Evolutionary conservation across 441 rosid genomes (phyloP).

Genomic region (Croton setiger): DNA sequence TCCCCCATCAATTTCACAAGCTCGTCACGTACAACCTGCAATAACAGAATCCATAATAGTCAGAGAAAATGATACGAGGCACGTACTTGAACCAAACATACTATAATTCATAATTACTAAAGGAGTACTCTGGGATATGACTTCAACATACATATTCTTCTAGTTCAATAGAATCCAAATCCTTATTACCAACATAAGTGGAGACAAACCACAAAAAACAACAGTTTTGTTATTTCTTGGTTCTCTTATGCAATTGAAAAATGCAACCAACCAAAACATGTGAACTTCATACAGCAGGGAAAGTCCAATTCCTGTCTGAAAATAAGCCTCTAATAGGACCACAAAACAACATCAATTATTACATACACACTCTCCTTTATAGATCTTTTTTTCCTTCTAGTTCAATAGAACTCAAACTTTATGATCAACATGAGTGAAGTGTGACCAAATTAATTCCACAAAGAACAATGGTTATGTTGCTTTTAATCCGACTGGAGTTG

Average conservation of each 20-base stretch:
- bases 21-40: conserved; percentile 85
- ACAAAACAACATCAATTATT: no score
- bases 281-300: no score
- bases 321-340: no score
- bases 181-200: not conserved
- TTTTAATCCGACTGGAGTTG: not conserved
- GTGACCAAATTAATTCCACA: not conserved
- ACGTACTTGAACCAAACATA: conserved; percentile 1
- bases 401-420: not conserved
- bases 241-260: no score
- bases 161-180: conserved; percentile 2
- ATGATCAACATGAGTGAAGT: not conserved
- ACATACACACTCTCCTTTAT: no score
- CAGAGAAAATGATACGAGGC: not conserved
- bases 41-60: conserved; percentile 5
- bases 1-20: conserved; percentile 98
- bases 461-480: conserved; percentile 6
- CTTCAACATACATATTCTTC: not conserved
- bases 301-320: no score
- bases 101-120: not conserved
- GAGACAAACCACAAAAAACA: not conserved
- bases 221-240: not conserved
- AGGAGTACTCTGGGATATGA: not conserved
- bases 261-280: no score
- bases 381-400: not conserved